A percentile compares a stretch with the other conserved stretches of the same genome.
phyloP scores from a whole-genome alignment of 345 rosid genomes.

The Cardamine resedifolia region DNA sequence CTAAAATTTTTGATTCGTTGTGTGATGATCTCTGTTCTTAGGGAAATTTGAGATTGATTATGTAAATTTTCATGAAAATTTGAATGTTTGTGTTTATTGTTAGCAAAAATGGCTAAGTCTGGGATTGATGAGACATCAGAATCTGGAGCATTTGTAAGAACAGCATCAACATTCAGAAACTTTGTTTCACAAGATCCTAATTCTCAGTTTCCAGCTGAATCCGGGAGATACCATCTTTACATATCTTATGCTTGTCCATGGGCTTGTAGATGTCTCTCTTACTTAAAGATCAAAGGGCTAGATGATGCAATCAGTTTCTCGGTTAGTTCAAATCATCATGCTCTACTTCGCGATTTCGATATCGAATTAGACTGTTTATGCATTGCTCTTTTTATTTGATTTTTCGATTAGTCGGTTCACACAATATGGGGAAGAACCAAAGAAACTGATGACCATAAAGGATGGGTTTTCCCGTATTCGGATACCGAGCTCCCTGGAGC shows the following conservation, averaged over 20 bases:
- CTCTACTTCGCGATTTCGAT: not conserved
- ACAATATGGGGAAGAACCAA: conserved; percentile 85
- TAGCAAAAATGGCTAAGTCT: conserved; percentile 62
- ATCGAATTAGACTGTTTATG: not conserved
- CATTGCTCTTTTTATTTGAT: conserved; percentile 1
- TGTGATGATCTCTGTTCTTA: not conserved
- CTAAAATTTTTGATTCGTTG: not conserved
- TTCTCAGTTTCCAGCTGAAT: conserved; percentile 69
- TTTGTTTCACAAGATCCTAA: conserved; percentile 55
- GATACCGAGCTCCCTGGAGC: conserved; percentile 74
- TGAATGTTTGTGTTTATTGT: not conserved
- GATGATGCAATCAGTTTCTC: conserved; percentile 70
- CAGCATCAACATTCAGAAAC: conserved; percentile 81
- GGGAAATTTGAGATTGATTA: not conserved
- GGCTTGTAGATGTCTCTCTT: conserved; percentile 91
- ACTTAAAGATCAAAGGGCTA: conserved; percentile 81
- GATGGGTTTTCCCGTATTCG: conserved; percentile 80
- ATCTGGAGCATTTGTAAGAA: conserved; percentile 73
- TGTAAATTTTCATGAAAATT: not conserved
- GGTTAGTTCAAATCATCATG: conserved; percentile 44
- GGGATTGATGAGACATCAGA: conserved; percentile 76
- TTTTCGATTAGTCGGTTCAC: conserved; percentile 57
- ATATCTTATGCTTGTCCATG: conserved; percentile 95
- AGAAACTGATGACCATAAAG: conserved; percentile 84
- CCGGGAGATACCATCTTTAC: conserved; percentile 91